A percentile compares a stretch with the other conserved stretches of the same genome.
Conservation (phyloP, 306 rosid genomes). For the Prunus mongolica region DNA sequence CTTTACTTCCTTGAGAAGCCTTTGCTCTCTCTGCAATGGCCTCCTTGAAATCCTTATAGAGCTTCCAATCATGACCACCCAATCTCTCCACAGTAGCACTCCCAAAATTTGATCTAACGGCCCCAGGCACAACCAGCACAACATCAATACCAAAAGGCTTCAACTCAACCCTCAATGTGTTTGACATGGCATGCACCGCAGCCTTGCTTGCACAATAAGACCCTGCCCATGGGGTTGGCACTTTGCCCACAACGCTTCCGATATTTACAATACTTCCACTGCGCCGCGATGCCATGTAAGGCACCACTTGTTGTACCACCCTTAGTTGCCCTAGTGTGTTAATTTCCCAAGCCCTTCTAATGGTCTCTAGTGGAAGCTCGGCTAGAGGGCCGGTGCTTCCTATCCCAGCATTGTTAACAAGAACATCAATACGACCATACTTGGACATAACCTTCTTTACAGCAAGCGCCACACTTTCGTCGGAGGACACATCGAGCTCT, state of each 20-base stretch:
- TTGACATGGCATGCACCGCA: conserved; percentile 59
- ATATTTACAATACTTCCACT: conserved; percentile 66
- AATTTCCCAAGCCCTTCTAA: conserved; percentile 67
- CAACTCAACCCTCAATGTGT: conserved; percentile 55
- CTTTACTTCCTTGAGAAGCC: conserved; percentile 71
- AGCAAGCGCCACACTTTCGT: conserved; percentile 55
- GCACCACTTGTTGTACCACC: conserved; percentile 70
- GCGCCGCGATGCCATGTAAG: conserved; percentile 59
- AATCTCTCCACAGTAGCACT: conserved; percentile 42
- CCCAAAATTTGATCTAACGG: conserved; percentile 69
- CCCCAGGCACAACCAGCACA: conserved; percentile 66
- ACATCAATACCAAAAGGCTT: conserved; percentile 74
- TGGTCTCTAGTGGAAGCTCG: conserved; percentile 54
- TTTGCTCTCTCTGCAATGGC: conserved; percentile 56
- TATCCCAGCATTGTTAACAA: conserved; percentile 71
- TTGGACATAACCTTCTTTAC: conserved; percentile 46
- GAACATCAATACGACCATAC: conserved; percentile 50
- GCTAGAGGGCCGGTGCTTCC: conserved; percentile 78
- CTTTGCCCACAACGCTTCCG: conserved; percentile 64
- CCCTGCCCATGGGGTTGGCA: conserved; percentile 87
- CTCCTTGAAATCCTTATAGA: conserved; percentile 54
- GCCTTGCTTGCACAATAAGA: conserved; percentile 76
- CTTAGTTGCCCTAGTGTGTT: conserved; percentile 69
- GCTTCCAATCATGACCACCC: conserved; percentile 51
- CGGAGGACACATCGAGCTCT: conserved; percentile 60